These are phyloP conservation scores for Emmonsiellopsis sp. DNA, from an alignment of 2,329 filamentous ascomycete genomes.

Conservation along the genomic window DNA sequence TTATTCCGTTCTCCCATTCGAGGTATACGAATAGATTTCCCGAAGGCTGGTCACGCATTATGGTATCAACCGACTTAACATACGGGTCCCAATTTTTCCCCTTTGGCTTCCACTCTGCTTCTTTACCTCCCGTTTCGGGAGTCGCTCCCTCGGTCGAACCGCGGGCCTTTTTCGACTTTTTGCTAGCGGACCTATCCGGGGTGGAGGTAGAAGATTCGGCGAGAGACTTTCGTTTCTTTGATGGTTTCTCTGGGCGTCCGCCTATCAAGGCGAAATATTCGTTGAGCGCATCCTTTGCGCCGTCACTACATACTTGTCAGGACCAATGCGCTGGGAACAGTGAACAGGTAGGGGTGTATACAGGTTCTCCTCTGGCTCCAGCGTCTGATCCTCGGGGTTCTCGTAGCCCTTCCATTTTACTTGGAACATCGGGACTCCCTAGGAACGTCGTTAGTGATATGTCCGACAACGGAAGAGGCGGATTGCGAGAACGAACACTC, in stretches of 20 bases:
- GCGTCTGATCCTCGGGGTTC: conserved; percentile 32
- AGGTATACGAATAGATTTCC: conserved; percentile 30
- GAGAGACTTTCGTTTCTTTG: conserved; percentile 17
- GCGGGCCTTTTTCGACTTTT: conserved; percentile 21
- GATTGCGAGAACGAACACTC: conserved; percentile 20
- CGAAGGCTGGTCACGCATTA: conserved; percentile 27
- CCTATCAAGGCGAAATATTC: conserved; percentile 34
- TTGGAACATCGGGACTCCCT: conserved; percentile 30
- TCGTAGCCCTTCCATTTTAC: conserved; percentile 42
- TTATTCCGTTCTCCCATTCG: conserved; percentile 36
- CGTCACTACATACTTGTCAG: conserved; percentile 22
- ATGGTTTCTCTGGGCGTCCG: conserved; percentile 26
- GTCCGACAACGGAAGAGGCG: neutral
- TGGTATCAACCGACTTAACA: conserved; percentile 34
- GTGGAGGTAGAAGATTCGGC: conserved; percentile 18
- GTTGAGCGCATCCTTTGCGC: conserved; percentile 29
- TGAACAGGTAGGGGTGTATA: conserved; percentile 12
- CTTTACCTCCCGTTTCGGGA: conserved; percentile 13
- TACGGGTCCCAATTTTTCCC: conserved; percentile 34
- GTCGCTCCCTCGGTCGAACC: conserved; percentile 12
- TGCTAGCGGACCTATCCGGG: conserved; percentile 15
- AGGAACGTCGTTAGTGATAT: conserved; percentile 6
- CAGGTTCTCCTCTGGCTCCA: conserved; percentile 38
- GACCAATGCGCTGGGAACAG: neutral
- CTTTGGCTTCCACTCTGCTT: conserved; percentile 29